Conservation (phyloP, 2,329 filamentous ascomycete genomes). For the Penicillium sp. region DNA sequence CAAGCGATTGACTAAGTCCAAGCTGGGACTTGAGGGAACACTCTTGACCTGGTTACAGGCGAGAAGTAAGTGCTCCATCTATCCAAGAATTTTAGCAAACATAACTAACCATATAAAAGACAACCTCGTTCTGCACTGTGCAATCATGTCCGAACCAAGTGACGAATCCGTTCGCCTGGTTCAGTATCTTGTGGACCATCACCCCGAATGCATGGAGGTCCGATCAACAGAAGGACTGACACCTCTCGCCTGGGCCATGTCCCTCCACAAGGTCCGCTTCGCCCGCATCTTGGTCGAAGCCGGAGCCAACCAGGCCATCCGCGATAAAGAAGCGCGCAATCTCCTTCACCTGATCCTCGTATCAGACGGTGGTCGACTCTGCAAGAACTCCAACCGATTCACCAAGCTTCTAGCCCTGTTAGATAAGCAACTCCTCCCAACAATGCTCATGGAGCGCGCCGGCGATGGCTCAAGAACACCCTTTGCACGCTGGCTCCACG, state of each 20-base stretch:
- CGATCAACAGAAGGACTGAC: conserved; percentile 53
- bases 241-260: conserved; percentile 67
- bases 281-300: conserved; percentile 62
- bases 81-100: neutral
- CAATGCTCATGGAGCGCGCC: conserved; percentile 35
- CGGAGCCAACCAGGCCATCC: conserved; percentile 68
- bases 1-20: conserved; percentile 44
- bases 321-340: conserved; percentile 64
- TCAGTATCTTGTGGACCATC: conserved; percentile 63
- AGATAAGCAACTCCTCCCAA: conserved; percentile 49
- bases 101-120: conserved; percentile 21
- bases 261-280: conserved; percentile 37
- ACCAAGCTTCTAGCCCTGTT: conserved; percentile 63
- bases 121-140: conserved; percentile 64
- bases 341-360: conserved; percentile 61
- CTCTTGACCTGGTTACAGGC: conserved; percentile 52
- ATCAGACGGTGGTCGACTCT: conserved; percentile 29
- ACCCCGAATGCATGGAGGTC: conserved; percentile 62
- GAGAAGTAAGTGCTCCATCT: conserved; percentile 50
- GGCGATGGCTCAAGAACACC: conserved; percentile 41
- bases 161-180: conserved; percentile 56
- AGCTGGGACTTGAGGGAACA: conserved; percentile 63
- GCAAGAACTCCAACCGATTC: conserved; percentile 45
- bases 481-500: conserved; percentile 58
- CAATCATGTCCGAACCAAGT: conserved; percentile 51